Base-by-base conservation (phyloP, 2,329 filamentous ascomycete genomes). In the Ascosphaera pollenicola region DNA sequence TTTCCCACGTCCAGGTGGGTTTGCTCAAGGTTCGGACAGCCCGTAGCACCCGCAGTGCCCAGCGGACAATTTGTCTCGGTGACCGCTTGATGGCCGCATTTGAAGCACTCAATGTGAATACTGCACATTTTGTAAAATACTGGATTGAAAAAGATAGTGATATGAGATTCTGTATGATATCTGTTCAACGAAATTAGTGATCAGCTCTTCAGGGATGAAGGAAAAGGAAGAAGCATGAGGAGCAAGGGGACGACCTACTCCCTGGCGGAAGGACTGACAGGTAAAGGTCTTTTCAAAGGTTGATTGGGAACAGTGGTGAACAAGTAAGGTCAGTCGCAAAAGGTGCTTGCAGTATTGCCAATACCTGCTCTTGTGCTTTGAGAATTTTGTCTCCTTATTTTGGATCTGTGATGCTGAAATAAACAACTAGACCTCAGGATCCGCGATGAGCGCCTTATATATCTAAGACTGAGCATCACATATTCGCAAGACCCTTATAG, bases 251-350 rank as follows among this genome's bases (percentile, higher is more conserved):
- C n/a, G n/a, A n/a, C n/a, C n/a, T n/a, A n/a, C n/a, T n/a, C n/a
- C n/a, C n/a, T n/a, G 24, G 24, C 13, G 13, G 24, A 28, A 28
- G 24, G 7, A 13, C 24, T 28, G 7, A 28, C 24, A 28, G 13
- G 7, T 28, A 13, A 7, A 28, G 13, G 24, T 28, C 7, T 13
- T 7, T 28, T 13, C 13, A 7, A 28, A 28, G 7, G 7, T 7
- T 28, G 7, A 28, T 28, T 28, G 42, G 3, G 48, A 52, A 35
- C n/a, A n/a, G n/a, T n/a, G n/a, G n/a, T n/a, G n/a, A n/a, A n/a
- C n/a, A n/a, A n/a, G n/a, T n/a, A n/a, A n/a, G n/a, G n/a, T n/a
- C n/a, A n/a, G n/a, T n/a, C n/a, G n/a, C n/a, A n/a, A n/a, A n/a
- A n/a, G n/a, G n/a, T n/a, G n/a, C n/a, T n/a, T n/a, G n/a, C n/a